Base-by-base conservation (phyloP, 176 grass and related monocot genomes). In the Oryza rufipogon region DNA sequence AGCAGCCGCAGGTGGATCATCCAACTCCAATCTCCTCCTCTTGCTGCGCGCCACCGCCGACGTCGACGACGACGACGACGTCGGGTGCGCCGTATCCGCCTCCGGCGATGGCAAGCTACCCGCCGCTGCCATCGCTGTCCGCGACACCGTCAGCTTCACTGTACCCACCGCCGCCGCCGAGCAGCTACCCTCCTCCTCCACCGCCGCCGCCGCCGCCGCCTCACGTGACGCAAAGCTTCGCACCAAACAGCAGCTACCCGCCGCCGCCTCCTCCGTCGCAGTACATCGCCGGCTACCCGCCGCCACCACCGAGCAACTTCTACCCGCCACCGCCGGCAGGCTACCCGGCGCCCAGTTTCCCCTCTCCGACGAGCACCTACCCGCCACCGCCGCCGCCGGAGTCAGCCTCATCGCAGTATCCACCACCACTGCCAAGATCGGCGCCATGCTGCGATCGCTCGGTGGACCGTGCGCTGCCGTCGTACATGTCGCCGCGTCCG, bases 351-450 rank as follows among this genome's bases (percentile, higher is more conserved):
- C 23, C 41, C 7, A 72, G 25, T 63, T 79, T 9, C 13, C 39
- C 11, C 10, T 28, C 63, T 75, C 81, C 87, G 15, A 15, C 20
- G 33, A 63, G 63, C 76, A 47, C 45, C 17, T 88, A 88, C 51
- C 81, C 79, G 11, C 80, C 77, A 9, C 76, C 81, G 47, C 80
- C 71, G 13, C 76, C 81, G 36, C 46, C 75, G 42, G 82, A 76
- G 5, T 51, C 77, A 8, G 11, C 71, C 49, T 70, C 77, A 10
- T 70, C 77, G 10, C 4, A 17, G 3, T 85, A 70, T 26, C 15
- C 76, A 30, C 20, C 76, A 30, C 20, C 4, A 13, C 26, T 17
- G 38, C 48, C 77, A 71, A 85, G 87, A 28, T 70, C 67, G 19
- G 7, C 32, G 9, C 6, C 83, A 34, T 60, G 74, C 51, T 56